Evolutionary conservation across 1,284 basidiomycete species (phyloP).

Genomic region (Ganoderma lucidum): DNA sequence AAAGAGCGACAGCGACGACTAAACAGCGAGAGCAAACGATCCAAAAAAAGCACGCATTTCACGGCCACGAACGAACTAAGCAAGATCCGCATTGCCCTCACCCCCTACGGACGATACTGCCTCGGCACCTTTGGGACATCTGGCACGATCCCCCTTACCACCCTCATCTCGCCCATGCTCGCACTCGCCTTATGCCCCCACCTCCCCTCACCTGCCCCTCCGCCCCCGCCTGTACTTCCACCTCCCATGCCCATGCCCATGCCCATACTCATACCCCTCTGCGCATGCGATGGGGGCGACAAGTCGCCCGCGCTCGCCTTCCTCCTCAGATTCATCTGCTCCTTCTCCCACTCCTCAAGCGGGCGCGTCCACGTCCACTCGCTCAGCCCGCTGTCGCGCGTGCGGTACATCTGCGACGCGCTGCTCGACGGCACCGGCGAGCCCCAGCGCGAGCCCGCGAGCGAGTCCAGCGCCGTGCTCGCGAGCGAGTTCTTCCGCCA

Average conservation of each 20-base stretch:
- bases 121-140: constrained; percentile 19
- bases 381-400: constrained; percentile 22
- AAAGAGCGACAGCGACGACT: constrained; percentile 1
- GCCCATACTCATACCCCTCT: neutral
- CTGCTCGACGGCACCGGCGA: constrained; percentile 15
- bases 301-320: constrained; percentile 9
- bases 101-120: neutral
- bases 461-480: constrained; percentile 11
- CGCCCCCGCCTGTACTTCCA: no score
- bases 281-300: neutral
- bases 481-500: constrained; percentile 13
- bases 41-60: neutral
- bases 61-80: neutral
- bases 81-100: neutral
- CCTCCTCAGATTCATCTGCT: constrained; percentile 5
- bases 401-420: constrained; percentile 28
- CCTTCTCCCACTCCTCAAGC: constrained; percentile 9
- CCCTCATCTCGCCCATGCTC: constrained; percentile 23
- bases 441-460: constrained; percentile 24
- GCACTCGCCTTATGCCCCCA: constrained; percentile 5
- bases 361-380: constrained; percentile 19
- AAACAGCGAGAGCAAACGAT: neutral
- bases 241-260: neutral
- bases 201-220: constrained; percentile 1
- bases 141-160: constrained; percentile 16